A percentile compares a stretch with the other conserved stretches of the same genome.
phyloP scores from a whole-genome alignment of 192 early-diverging fungal genomes.

The Rhizophlyctis rosea region DNA sequence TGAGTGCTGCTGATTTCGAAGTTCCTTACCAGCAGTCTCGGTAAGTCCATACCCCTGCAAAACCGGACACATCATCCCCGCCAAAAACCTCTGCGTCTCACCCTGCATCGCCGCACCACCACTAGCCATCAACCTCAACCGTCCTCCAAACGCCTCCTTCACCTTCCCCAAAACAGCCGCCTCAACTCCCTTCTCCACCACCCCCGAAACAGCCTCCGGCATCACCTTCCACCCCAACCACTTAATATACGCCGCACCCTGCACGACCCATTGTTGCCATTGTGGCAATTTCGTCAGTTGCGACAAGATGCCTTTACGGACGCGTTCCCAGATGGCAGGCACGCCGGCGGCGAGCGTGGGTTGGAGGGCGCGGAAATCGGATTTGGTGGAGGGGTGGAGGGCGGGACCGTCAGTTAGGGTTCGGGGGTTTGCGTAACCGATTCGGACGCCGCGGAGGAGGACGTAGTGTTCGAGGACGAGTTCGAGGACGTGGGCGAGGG shows the following conservation, averaged over 20 bases:
- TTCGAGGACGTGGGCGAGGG: conserved; percentile 72
- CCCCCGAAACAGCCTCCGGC: not conserved
- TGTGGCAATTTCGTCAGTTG: conserved; percentile 52
- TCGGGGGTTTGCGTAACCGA: conserved; percentile 61
- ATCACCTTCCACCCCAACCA: conserved; percentile 27
- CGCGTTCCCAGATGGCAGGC: conserved; percentile 71
- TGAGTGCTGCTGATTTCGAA: no score
- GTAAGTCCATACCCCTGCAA: conserved; percentile 87
- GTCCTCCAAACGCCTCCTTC: conserved; percentile 63
- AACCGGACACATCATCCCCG: conserved; percentile 72
- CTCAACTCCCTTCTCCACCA: not conserved
- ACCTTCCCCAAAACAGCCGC: conserved; percentile 50
- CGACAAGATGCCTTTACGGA: conserved; percentile 74
- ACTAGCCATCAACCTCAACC: conserved; percentile 73
- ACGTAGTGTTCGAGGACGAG: conserved; percentile 67
- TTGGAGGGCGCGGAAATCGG: conserved; percentile 58
- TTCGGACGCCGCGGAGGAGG: conserved; percentile 32
- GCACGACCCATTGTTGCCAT: conserved; percentile 63
- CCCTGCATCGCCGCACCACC: conserved; percentile 87
- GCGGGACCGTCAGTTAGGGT: conserved; percentile 55
- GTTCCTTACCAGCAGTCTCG: conserved; percentile 48
- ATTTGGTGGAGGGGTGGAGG: not conserved
- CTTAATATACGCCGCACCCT: conserved; percentile 72
- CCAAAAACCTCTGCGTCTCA: conserved; percentile 83
- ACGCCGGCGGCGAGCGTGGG: conserved; percentile 68